These are phyloP conservation scores for Tinospora cordifolia DNA, from an alignment of 164 flowering plant species.

Conservation along the genomic window DNA sequence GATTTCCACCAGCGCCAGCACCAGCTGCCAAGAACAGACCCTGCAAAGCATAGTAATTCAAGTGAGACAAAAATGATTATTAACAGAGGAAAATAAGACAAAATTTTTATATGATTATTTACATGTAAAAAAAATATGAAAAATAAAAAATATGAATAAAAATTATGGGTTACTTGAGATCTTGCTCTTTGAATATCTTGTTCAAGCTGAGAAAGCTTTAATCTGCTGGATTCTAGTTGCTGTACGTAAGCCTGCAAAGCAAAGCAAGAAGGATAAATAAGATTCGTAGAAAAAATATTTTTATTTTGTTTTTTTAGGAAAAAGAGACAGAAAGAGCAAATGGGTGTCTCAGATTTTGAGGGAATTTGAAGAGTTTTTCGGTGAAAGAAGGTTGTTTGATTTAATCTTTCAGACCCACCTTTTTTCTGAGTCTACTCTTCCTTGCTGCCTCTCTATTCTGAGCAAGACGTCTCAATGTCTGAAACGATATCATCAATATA, in stretches of 20 bases:
- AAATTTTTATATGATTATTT: not conserved
- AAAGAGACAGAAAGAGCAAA: not conserved
- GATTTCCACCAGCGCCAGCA: slow-evolving; percentile 44
- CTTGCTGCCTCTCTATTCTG: slow-evolving; percentile 99
- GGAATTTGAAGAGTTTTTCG: slow-evolving; percentile 3
- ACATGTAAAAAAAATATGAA: not conserved
- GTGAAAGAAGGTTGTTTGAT: not conserved
- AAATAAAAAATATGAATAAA: too few relatives aligned
- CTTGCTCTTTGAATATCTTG: slow-evolving; percentile 94
- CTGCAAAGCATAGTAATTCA: slow-evolving; percentile 20
- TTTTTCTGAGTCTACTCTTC: slow-evolving; percentile 87
- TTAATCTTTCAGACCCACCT: slow-evolving; percentile 35
- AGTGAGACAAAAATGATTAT: not conserved
- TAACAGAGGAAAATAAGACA: not conserved
- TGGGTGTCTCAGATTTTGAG: not conserved
- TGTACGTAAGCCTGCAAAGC: slow-evolving; percentile 81
- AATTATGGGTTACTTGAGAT: slow-evolving; percentile 53
- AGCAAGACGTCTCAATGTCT: slow-evolving; percentile 92
- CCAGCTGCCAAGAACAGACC: slow-evolving; percentile 68
- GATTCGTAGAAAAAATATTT: not conserved
- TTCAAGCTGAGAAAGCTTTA: slow-evolving; percentile 82
- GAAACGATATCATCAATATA: slow-evolving; percentile 13
- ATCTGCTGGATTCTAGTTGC: slow-evolving; percentile 87
- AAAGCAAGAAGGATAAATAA: too few relatives aligned
- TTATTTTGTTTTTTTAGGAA: not conserved